phyloP scores from a whole-genome alignment of 1,139 yeast species.

The Protomyces macrosporus region DNA sequence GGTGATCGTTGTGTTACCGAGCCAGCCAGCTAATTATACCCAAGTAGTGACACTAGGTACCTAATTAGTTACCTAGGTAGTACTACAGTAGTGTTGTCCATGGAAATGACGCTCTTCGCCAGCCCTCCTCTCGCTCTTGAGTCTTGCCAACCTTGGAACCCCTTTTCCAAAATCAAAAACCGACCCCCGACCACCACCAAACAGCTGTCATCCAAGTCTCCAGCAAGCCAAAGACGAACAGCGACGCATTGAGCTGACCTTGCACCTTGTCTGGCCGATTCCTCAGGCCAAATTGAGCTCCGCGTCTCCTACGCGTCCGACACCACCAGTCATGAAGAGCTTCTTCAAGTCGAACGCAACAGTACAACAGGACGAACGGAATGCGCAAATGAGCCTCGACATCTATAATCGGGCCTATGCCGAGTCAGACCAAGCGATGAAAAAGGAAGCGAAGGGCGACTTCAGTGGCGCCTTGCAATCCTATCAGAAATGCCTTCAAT shows the following conservation, averaged over 20 bases:
- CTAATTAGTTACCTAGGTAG: too few species aligned
- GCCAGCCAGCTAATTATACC: too few species aligned
- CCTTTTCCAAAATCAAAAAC: not conserved
- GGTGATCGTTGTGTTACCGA: too few species aligned
- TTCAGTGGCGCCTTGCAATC: conserved; percentile 20
- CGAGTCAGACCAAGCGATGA: conserved; percentile 24
- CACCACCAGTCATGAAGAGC: conserved; percentile 6
- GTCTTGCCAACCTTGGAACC: too few species aligned
- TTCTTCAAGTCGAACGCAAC: conserved; percentile 8
- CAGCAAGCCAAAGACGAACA: too few species aligned
- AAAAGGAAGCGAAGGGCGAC: conserved; percentile 22
- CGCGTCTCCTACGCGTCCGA: not conserved
- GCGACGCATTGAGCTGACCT: too few species aligned
- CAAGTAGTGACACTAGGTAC: too few species aligned
- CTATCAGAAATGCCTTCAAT: conserved; percentile 18
- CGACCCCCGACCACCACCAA: too few species aligned
- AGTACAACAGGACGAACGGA: conserved; percentile 11
- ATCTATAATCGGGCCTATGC: conserved; percentile 22
- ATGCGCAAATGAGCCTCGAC: conserved; percentile 25
- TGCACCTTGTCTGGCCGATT: not conserved
- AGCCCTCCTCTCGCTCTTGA: not conserved
- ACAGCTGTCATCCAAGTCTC: too few species aligned
- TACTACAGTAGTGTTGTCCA: too few species aligned
- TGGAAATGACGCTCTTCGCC: not conserved
- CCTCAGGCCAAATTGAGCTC: not conserved